These are phyloP conservation scores for Solanum stenotomum DNA, from an alignment of 257 asterid genomes.

Conservation along the genomic window DNA sequence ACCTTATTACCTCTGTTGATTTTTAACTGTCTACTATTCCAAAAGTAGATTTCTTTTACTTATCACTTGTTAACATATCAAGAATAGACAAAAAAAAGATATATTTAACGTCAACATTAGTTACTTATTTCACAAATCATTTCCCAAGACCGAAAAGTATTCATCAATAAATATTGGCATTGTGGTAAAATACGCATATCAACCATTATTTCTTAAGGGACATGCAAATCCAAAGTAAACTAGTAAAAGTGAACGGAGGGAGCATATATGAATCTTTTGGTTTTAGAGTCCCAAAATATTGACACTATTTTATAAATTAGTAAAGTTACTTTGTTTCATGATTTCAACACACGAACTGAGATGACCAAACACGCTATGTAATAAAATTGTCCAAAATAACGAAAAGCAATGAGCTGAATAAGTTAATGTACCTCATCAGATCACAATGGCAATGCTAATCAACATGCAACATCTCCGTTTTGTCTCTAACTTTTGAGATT, in stretches of 20 bases:
- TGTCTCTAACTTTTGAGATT: conserved; percentile 71
- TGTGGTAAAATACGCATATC: not conserved
- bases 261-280: not conserved
- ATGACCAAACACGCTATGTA: not conserved
- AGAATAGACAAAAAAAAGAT: not conserved
- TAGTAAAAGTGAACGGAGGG: not conserved
- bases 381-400: not conserved
- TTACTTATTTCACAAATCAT: not conserved
- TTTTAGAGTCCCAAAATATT: not conserved
- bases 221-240: not conserved
- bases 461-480: conserved; percentile 29
- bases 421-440: conserved; percentile 45
- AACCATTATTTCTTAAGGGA: not conserved
- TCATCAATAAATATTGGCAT: not conserved
- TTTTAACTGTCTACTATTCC: too few relatives aligned
- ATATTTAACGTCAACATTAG: not conserved
- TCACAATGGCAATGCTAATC: conserved; percentile 59
- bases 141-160: not conserved
- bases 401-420: not conserved
- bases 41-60: not conserved
- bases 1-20: not conserved
- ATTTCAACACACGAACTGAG: not conserved
- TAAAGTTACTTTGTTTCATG: not conserved
- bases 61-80: not conserved
- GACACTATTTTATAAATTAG: not conserved